Base-by-base conservation (phyloP, 169 alveolate genomes). In the Cyclospora cayetanensis region DNA sequence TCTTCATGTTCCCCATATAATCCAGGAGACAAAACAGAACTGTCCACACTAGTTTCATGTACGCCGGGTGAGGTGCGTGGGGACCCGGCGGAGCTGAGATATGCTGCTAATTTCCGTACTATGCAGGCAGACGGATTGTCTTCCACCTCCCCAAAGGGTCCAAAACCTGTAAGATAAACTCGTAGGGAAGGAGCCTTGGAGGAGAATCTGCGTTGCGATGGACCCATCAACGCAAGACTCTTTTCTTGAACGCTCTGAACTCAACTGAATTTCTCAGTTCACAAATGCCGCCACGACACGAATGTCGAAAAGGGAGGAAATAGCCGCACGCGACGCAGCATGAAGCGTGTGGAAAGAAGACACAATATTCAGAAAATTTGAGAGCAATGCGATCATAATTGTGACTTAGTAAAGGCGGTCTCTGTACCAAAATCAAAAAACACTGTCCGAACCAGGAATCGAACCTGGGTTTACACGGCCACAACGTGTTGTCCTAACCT, bases 381-480 rank as follows among this genome's bases (percentile, higher is more conserved):
- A n/a, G n/a, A n/a, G n/a, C n/a, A n/a, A n/a, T n/a, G n/a, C n/a
- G n/a, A n/a, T n/a, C n/a, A n/a, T n/a, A n/a, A n/a, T n/a, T n/a
- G n/a, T n/a, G n/a, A n/a, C n/a, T n/a, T n/a, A n/a, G n/a, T n/a
- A n/a, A n/a, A n/a, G n/a, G n/a, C n/a, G n/a, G n/a, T n/a, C n/a
- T n/a, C n/a, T n/a, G n/a, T n/a, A n/a, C 1, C 1, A 11, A 41
- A 1, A 18, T 22, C 18, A 46, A 39, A 0, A 93, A 94, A 94
- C 92, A 22, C 53, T 96, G 98, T 96, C 97, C 97, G 96, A 96
- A 96, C 97, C 98, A 96, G 98, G 98, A 96, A 92, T 96, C 98
- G 98, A 96, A 96, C 98, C 98, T 96, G 97, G 97, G 98, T 96
- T 96, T 97, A 97, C 98, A 96, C 98, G 96, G 97, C 98, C 98